Evolutionary conservation across 305 asterid genomes (phyloP).

Genomic region (Fraxinus angustifolia): DNA sequence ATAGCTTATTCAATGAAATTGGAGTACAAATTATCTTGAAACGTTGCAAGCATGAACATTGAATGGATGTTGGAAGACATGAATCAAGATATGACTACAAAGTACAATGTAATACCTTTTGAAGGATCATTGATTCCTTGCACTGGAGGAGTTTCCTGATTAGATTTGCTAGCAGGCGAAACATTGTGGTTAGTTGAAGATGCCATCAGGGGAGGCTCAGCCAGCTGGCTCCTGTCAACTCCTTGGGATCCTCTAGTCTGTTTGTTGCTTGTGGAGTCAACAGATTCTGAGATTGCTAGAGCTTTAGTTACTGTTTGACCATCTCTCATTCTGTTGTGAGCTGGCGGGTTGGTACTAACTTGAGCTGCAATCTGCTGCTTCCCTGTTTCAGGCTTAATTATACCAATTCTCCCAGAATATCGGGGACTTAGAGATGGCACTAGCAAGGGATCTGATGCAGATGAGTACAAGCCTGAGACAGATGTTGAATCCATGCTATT

Average conservation of each 20-base stretch:
- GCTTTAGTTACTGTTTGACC: constrained; percentile 24
- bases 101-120: constrained; percentile 35
- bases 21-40: neutral
- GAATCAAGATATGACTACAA: neutral
- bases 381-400: constrained; percentile 46
- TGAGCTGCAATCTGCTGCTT: constrained; percentile 34
- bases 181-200: constrained; percentile 26
- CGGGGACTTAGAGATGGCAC: constrained; percentile 42
- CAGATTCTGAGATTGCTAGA: constrained; percentile 30
- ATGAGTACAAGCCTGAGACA: constrained; percentile 44
- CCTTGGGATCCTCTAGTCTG: constrained; percentile 26
- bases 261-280: constrained; percentile 20
- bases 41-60: neutral
- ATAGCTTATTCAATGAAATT: neutral
- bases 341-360: constrained; percentile 8
- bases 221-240: constrained; percentile 25
- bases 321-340: constrained; percentile 24
- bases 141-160: constrained; percentile 32
- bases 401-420: constrained; percentile 35
- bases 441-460: constrained; percentile 53
- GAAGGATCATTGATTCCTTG: constrained; percentile 29
- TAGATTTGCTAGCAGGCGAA: constrained; percentile 16
- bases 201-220: constrained; percentile 24
- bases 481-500: constrained; percentile 26
- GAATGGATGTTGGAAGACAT: neutral